Conservation (phyloP, 1,284 basidiomycete genomes). For the Athelia sp. region DNA sequence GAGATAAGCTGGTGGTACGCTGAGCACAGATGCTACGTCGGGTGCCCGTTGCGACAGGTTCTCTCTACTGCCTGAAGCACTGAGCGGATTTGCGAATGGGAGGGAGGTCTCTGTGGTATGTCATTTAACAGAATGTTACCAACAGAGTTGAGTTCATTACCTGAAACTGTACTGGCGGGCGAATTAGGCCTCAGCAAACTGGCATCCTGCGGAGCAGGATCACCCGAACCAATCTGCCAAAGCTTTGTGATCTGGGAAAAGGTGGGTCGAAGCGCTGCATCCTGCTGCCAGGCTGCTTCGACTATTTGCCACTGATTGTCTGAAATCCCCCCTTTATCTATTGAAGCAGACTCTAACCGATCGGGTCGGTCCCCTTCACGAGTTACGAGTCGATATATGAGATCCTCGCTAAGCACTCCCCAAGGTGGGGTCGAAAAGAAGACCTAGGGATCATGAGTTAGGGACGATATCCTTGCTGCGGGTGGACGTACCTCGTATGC, state of each 20-base stretch:
- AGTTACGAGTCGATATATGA: conserved; percentile 20
- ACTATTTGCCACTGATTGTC: conserved; percentile 19
- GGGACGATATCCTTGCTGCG: background rate
- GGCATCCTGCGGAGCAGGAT: too few species aligned
- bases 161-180: too few species aligned
- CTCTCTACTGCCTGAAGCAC: too few species aligned
- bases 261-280: conserved; percentile 17
- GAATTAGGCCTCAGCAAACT: too few species aligned
- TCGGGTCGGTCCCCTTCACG: conserved; percentile 18
- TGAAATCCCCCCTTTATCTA: conserved; percentile 9
- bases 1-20: too few species aligned
- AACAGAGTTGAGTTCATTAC: too few species aligned
- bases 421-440: conserved; percentile 18
- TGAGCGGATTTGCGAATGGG: too few species aligned
- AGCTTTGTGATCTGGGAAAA: conserved; percentile 16
- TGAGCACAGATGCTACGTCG: too few species aligned
- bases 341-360: conserved; percentile 14
- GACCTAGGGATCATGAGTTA: conserved; percentile 9
- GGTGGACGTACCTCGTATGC: conserved; percentile 16
- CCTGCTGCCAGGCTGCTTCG: conserved; percentile 20
- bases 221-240: conserved; percentile 5
- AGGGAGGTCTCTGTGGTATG: too few species aligned
- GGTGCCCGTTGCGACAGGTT: too few species aligned
- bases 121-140: too few species aligned
- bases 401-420: conserved; percentile 19